Conservation (phyloP, 2,329 filamentous ascomycete species). For the Fusarium continuum region DNA sequence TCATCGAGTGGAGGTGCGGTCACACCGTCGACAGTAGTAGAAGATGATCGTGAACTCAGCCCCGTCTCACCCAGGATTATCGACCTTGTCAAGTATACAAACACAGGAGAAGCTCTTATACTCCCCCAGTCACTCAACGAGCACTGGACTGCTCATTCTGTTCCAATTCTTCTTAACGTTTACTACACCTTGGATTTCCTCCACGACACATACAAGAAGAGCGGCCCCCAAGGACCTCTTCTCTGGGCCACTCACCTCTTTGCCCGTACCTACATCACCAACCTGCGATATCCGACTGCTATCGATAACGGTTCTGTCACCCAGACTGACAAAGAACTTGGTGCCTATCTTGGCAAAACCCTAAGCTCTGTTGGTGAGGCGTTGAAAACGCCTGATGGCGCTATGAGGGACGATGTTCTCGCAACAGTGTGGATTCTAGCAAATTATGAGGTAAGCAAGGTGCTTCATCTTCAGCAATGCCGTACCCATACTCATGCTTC, state of each 20-base stretch:
- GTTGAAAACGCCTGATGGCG: constrained; percentile 43
- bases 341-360: constrained; percentile 50
- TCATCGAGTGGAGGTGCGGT: constrained; percentile 10
- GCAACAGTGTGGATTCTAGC: constrained; percentile 53
- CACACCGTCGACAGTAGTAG: constrained; percentile 13
- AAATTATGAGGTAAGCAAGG: constrained; percentile 50
- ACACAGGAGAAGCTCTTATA: constrained; percentile 5
- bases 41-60: constrained; percentile 11
- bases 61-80: constrained; percentile 6
- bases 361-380: constrained; percentile 52
- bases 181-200: constrained; percentile 51
- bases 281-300: constrained; percentile 47
- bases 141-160: constrained; percentile 52
- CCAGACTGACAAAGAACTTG: constrained; percentile 47
- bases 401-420: constrained; percentile 49
- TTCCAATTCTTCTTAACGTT: constrained; percentile 52
- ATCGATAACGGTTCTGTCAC: constrained; percentile 37
- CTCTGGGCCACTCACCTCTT: constrained; percentile 53
- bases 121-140: constrained; percentile 43
- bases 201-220: constrained; percentile 41
- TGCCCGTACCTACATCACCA: constrained; percentile 52
- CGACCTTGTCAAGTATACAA: constrained; percentile 17
- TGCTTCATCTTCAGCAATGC: not conserved
- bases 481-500: constrained; percentile 9
- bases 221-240: constrained; percentile 47